Base-by-base conservation (phyloP, 768 basidiomycete genomes). In the Kwoniella sp. region DNA sequence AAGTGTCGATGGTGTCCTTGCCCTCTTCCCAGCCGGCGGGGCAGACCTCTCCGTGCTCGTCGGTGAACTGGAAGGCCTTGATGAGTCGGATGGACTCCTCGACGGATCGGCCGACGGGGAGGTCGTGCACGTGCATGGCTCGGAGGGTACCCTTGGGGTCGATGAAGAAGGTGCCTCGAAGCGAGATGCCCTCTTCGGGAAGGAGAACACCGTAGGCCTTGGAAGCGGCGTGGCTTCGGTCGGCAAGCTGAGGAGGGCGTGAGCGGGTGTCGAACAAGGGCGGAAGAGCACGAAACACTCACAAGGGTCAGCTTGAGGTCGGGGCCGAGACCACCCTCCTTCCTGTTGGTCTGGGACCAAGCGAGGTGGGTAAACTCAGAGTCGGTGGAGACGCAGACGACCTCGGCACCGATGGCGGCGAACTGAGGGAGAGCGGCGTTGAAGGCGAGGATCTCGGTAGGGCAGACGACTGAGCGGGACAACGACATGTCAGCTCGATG, bases 371-470 rank as follows among this genome's bases (percentile, higher is more conserved):
- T 71, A 69, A 70, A 73, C 55, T 90, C 82, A 5, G 89, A 92
- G 74, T 95, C 90, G 43, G 89, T 91, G 22, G 91, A 93, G 67
- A 88, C 80, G 43, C 88, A 87, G 57, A 93, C 81, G 37, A 93
- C 84, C 32, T 78, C 78, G 23, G 88, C 84, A 71, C 84, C 82
- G 57, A 91, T 77, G 46, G 79, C 80, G 47, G 82, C 79, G 79
- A 93, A 90, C 56, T 80, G 78, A 45, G 82, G 70, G 27, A 93
- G 81, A 8, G 88, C 85, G 56, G 89, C 87, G 74, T 93, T 90
- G 81, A 91, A 95, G 1, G 90, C 91, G 40, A 92, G 81, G 70
- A 95, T 92, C 76, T 93, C 91, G 51, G 89, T 91, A n/a, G 89
- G 89, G 77, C 89, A 92, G 64, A 74, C 75, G 57, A 73, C 61